phyloP scores from a whole-genome alignment of 2,329 filamentous ascomycete genomes.

The Cadophora luteo-olivacea region DNA sequence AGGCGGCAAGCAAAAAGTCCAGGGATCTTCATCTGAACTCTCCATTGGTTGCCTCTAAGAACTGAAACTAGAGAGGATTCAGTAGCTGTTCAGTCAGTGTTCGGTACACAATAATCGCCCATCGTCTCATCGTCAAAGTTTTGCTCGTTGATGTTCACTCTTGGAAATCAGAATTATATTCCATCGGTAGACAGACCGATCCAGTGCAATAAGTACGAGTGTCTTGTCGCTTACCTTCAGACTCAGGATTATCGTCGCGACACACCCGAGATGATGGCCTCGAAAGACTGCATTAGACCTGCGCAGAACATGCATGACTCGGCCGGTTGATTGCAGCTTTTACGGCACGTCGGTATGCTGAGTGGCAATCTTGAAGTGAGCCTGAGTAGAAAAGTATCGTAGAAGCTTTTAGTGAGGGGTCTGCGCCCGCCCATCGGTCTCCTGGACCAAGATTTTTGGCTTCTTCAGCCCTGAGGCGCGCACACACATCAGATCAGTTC shows the following conservation, averaged over 20 bases:
- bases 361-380: background rate
- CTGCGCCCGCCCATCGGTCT: background rate
- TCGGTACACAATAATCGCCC: constrained; percentile 8
- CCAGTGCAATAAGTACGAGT: background rate
- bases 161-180: background rate
- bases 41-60: background rate
- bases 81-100: constrained; percentile 3
- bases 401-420: background rate
- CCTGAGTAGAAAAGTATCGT: constrained; percentile 2
- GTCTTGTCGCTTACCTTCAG: background rate
- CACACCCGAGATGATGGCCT: background rate
- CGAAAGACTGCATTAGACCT: background rate
- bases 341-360: constrained; percentile 10
- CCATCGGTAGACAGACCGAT: background rate
- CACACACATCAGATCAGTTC: constrained; percentile 4
- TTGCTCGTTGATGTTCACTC: background rate
- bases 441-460: background rate
- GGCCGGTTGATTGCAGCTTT: constrained; percentile 16
- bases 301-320: background rate
- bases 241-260: constrained; percentile 10
- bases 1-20: constrained; percentile 10
- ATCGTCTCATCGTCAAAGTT: background rate
- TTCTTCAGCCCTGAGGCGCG: background rate
- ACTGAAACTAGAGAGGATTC: constrained; percentile 11
- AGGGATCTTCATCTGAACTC: constrained; percentile 15